Conservation (phyloP, 2,329 filamentous ascomycete species). For the Tothia fuscella region DNA sequence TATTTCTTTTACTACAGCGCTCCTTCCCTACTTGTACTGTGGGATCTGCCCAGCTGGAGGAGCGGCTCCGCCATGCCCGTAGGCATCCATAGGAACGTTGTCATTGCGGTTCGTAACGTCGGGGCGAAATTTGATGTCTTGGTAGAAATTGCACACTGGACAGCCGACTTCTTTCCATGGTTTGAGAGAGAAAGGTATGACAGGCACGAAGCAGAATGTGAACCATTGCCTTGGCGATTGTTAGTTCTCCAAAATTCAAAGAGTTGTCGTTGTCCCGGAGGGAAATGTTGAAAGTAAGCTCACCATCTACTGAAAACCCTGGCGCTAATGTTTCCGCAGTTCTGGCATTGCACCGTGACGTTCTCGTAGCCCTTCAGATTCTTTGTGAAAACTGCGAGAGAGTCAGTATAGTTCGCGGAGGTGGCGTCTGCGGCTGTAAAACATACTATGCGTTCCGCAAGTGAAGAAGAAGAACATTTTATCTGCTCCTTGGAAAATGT, state of each 20-base stretch:
- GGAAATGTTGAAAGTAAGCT: no score
- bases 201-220: conserved; percentile 65
- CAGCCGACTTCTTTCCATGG: conserved; percentile 50
- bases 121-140: conserved; percentile 35
- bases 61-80: not conserved
- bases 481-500: no score
- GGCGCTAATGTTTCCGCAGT: conserved; percentile 39
- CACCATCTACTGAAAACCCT: conserved; percentile 34
- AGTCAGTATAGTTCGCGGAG: no score
- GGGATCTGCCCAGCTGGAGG: not conserved
- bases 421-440: not conserved
- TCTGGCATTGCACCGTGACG: conserved; percentile 39
- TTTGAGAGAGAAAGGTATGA: conserved; percentile 55
- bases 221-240: conserved; percentile 52
- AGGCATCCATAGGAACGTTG: not conserved
- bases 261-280: not conserved
- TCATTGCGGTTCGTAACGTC: conserved; percentile 8
- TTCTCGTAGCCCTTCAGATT: conserved; percentile 35
- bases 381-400: conserved; percentile 31
- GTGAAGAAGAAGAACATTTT: conserved; percentile 39
- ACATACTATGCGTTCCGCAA: conserved; percentile 22
- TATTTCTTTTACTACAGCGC: no score
- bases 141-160: conserved; percentile 64
- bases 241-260: not conserved
- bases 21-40: no score